A percentile compares a stretch with the other conserved stretches of the same genome.
Evolutionary conservation across 129 eudicot genomes (phyloP).

Genomic region (Helichrysum umbraculigerum): DNA sequence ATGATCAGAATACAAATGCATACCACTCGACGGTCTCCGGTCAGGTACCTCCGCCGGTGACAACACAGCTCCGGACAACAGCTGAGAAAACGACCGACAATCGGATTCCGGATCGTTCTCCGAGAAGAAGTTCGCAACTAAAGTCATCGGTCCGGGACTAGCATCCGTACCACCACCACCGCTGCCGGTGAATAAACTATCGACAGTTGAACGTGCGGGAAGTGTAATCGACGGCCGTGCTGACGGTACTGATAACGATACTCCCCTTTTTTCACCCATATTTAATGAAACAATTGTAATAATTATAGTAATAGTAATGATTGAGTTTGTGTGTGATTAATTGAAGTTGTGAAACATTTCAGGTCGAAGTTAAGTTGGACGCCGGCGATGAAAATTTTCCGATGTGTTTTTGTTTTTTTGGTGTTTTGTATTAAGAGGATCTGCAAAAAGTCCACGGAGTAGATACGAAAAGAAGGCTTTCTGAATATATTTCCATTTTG

Average conservation of each 20-base stretch:
- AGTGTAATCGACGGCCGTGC: conserved; percentile 59
- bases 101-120: conserved; percentile 76
- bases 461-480: conserved; percentile 38
- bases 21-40: conserved; percentile 19
- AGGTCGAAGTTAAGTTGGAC: background rate
- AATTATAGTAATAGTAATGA: background rate
- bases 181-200: conserved; percentile 45
- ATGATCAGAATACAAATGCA: conserved; percentile 21
- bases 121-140: conserved; percentile 72
- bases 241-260: conserved; percentile 34
- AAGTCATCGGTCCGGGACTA: conserved; percentile 91
- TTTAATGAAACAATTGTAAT: background rate
- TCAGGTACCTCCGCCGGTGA: conserved; percentile 43
- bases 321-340: background rate
- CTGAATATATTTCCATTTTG: conserved; percentile 29
- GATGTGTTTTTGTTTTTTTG: conserved; percentile 13
- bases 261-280: conserved; percentile 45
- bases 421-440: conserved; percentile 36
- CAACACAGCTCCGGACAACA: conserved; percentile 68
- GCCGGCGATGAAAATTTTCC: conserved; percentile 35
- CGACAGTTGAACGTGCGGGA: conserved; percentile 58
- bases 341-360: conserved; percentile 18
- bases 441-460: conserved; percentile 45
- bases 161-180: conserved; percentile 41
- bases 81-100: conserved; percentile 85